Evolutionary conservation across 495 filamentous ascomycete genomes (phyloP), one percentile per base, ranked within the genome.

Genomic region (Chaetomium cochliodes): DNA sequence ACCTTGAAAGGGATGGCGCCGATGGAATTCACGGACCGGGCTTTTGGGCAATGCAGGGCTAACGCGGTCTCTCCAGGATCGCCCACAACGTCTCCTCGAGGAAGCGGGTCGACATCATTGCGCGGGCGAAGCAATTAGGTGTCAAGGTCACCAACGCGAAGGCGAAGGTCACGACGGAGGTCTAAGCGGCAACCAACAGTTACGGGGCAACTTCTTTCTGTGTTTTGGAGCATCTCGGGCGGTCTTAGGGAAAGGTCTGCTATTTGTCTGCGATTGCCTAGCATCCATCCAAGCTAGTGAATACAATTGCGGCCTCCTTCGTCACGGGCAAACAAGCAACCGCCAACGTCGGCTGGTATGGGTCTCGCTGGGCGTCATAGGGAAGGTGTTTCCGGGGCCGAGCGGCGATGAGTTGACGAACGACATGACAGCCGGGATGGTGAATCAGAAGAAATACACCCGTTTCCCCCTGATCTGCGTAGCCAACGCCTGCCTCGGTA

Each of bases 61-160:
- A 62, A 67, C 65, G 37, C 23, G 7, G 1, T 6, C 16, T 16
- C 41, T 69, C 62, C 71, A 97, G 94, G 85, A 98, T 98, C 79
- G 90, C 87, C 76, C 90, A 93, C 85, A 90, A 90, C 74, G 94
- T 98, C 79, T 98, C 96, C 57, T 96, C 94, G 73, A 86, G 93
- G 83, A 98, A 98, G 90, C 87, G 94, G 78, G 88, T 98, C 78
- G 92, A 97, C 70, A 98, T 98, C 81, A 83, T 98, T 76, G 86
- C 91, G 66, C 88, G 92, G 78, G 94, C 94, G 73, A 98, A 97
- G 90, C 88, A 96, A 80, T 83, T 98, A 77, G 90, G 90, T 72
- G 94, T 98, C 76, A 98, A 98, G 89, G 92, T 98, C 78, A 98
- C 94, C 78, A 98, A 98, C 84, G 81, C 92, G 79, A 97, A 96